Conservation (phyloP, 2,329 filamentous ascomycete genomes). For the Colletotrichum sp. region DNA sequence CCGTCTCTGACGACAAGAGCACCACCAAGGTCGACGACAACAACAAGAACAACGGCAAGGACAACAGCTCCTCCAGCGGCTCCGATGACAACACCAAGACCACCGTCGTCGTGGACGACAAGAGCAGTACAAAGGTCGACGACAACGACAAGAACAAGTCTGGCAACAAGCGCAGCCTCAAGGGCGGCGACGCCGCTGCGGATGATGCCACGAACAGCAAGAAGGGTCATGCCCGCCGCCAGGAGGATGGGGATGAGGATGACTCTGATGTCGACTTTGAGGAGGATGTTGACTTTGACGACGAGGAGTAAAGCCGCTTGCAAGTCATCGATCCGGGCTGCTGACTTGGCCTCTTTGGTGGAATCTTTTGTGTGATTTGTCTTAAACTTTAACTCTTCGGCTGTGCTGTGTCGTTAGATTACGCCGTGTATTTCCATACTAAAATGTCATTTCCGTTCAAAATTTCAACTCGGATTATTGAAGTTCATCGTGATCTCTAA, state of each 20-base stretch:
- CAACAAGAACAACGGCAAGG: conserved; percentile 10
- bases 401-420: neutral
- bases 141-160: neutral
- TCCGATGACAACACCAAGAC: neutral
- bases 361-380: neutral
- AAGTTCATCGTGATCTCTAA: neutral
- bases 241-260: neutral
- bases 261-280: neutral
- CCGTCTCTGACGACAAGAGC: neutral
- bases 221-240: neutral
- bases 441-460: neutral
- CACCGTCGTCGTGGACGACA: neutral
- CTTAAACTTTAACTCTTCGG: neutral
- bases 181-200: neutral
- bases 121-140: neutral
- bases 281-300: neutral
- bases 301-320: neutral
- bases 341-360: neutral
- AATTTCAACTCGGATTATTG: neutral
- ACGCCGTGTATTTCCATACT: neutral
- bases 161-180: neutral
- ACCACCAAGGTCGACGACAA: neutral
- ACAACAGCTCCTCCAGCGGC: neutral
- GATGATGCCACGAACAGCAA: neutral
- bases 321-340: neutral